phyloP scores from a whole-genome alignment of 2,329 filamentous ascomycete species.

The Xylaria arbuscula region DNA sequence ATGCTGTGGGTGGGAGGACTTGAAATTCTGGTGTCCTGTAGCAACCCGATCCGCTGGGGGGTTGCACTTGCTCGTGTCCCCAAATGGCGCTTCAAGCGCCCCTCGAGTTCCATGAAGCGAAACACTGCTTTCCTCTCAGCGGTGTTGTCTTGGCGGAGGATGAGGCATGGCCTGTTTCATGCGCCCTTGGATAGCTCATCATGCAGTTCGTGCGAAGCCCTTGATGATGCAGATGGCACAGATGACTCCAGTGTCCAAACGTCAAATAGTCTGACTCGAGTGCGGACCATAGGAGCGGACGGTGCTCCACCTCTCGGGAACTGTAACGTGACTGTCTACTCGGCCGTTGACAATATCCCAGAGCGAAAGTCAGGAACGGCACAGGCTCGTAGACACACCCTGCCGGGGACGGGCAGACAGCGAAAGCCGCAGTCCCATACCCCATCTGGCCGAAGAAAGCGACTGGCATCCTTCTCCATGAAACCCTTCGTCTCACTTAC shows the following conservation, averaged over 20 bases:
- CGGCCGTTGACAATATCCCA: slow-evolving; percentile 20
- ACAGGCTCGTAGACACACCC: slow-evolving; percentile 60
- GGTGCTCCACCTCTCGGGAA: slow-evolving; percentile 28
- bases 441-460: slow-evolving; percentile 72
- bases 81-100: slow-evolving; percentile 84
- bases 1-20: slow-evolving; percentile 88
- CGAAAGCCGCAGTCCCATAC: slow-evolving; percentile 63
- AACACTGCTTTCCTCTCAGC: slow-evolving; percentile 53
- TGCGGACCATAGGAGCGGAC: slow-evolving; percentile 40
- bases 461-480: slow-evolving; percentile 71
- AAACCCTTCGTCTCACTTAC: slow-evolving; percentile 85
- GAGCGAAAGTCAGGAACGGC: slow-evolving; percentile 34
- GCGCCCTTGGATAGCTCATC: slow-evolving; percentile 49
- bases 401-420: slow-evolving; percentile 58
- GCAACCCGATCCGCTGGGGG: slow-evolving; percentile 81
- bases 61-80: slow-evolving; percentile 88
- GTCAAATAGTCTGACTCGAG: slow-evolving; percentile 34
- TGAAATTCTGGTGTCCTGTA: slow-evolving; percentile 77
- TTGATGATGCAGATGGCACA: slow-evolving; percentile 48
- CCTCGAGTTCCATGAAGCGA: slow-evolving; percentile 53
- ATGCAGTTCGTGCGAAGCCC: slow-evolving; percentile 50
- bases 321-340: slow-evolving; percentile 17
- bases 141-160: slow-evolving; percentile 59
- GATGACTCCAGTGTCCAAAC: slow-evolving; percentile 36
- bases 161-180: slow-evolving; percentile 56